Evolutionary conservation across 257 asterid genomes (phyloP).

Genomic region (Ilex asprella): DNA sequence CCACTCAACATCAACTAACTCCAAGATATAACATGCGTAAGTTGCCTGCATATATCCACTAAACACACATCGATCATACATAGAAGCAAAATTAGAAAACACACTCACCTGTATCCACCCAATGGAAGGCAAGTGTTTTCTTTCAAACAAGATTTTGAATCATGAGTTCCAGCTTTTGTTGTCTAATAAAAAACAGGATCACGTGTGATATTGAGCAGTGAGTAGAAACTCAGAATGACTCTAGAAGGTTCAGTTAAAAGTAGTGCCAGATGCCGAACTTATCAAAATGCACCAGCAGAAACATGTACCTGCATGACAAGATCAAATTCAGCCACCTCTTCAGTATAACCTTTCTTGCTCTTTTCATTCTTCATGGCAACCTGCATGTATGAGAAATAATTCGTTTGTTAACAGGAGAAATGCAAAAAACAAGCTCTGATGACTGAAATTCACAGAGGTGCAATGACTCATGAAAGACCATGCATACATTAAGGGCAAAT

Average conservation of each 20-base stretch:
- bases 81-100: neutral
- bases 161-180: constrained; percentile 82
- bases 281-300: constrained; percentile 15
- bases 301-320: constrained; percentile 84
- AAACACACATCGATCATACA: neutral
- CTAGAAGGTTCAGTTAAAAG: neutral
- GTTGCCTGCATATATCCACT: too few relatives aligned
- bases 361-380: constrained; percentile 51
- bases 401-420: neutral
- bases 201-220: constrained; percentile 11
- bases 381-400: constrained; percentile 33
- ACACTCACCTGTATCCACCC: constrained; percentile 95
- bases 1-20: too few relatives aligned
- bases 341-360: constrained; percentile 36
- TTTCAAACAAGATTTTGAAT: constrained; percentile 82
- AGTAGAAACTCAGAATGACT: neutral
- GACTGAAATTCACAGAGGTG: neutral
- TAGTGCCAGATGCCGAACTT: neutral
- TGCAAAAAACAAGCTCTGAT: neutral
- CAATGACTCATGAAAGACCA: too few relatives aligned
- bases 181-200: constrained; percentile 43
- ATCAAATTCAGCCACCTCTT: constrained; percentile 85
- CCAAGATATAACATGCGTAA: too few relatives aligned
- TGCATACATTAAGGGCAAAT: too few relatives aligned
- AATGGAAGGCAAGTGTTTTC: constrained; percentile 86